A percentile compares a stretch with the other conserved stretches of the same genome.
phyloP scores from a whole-genome alignment of 352 stramenopile genomes.

The Aphanomyces euteiches region DNA sequence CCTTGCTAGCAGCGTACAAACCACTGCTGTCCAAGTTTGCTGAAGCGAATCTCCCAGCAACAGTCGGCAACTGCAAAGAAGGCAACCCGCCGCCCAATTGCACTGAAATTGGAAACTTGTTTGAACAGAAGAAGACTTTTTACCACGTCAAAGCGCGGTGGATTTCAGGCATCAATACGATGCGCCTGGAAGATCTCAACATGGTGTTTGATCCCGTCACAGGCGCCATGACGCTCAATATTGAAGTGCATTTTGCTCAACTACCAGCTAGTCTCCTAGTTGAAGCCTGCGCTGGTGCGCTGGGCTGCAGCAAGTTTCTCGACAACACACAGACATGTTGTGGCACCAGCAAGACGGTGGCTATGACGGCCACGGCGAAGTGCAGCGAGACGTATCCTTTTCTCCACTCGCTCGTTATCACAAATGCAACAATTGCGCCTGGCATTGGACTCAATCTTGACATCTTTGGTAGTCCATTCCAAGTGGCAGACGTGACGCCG shows the following conservation, averaged over 20 bases:
- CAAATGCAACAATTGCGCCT: background rate
- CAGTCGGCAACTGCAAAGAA: slow-evolving; percentile 22
- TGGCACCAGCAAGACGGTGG: slow-evolving; percentile 9
- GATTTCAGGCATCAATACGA: slow-evolving; percentile 24
- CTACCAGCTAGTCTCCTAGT: slow-evolving; percentile 17
- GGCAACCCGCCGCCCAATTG: slow-evolving; percentile 15
- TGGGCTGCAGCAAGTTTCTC: slow-evolving; percentile 15
- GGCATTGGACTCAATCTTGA: background rate
- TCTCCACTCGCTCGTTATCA: background rate
- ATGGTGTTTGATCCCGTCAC: background rate
- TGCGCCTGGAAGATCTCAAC: slow-evolving; percentile 3
- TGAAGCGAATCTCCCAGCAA: slow-evolving; percentile 18
- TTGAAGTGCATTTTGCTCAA: background rate
- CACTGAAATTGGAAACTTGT: slow-evolving; percentile 17
- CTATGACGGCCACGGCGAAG: background rate
- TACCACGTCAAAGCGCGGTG: slow-evolving; percentile 24
- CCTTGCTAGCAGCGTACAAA: slow-evolving; percentile 26
- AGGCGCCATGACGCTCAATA: slow-evolving; percentile 4
- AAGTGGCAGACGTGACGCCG: slow-evolving; percentile 9
- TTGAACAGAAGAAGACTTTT: slow-evolving; percentile 16
- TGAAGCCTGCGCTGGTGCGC: background rate
- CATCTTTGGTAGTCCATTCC: slow-evolving; percentile 12
- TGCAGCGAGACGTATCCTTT: slow-evolving; percentile 17
- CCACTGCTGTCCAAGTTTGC: slow-evolving; percentile 21
- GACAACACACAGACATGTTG: slow-evolving; percentile 17